A percentile compares a stretch with the other conserved stretches of the same genome.
phyloP scores from a whole-genome alignment of 2,329 filamentous ascomycete genomes.

The Teratosphaeria zuluensis region DNA sequence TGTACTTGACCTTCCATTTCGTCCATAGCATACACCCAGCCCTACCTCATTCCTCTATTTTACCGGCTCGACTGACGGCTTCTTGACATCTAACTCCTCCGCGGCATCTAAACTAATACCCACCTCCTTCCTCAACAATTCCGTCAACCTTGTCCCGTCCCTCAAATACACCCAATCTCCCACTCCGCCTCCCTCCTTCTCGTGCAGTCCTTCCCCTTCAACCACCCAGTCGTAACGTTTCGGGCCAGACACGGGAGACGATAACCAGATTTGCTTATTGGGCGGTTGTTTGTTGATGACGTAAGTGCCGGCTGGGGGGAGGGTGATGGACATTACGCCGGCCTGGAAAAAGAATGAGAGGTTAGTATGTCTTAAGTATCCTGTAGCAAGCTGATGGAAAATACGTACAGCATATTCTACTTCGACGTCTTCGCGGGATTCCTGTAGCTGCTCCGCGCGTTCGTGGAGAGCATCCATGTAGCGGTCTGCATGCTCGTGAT shows the following conservation, averaged over 20 bases:
- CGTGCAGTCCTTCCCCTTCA: slow-evolving; percentile 58
- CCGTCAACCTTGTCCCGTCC: slow-evolving; percentile 66
- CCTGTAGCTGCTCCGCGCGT: slow-evolving; percentile 63
- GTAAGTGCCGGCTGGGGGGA: slow-evolving; percentile 65
- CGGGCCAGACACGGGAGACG: slow-evolving; percentile 79
- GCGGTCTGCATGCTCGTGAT: slow-evolving; percentile 66
- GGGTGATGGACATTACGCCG: slow-evolving; percentile 62
- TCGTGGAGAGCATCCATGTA: slow-evolving; percentile 56
- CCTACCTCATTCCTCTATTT: background rate
- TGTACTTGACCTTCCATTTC: no score
- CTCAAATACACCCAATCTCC: slow-evolving; percentile 83
- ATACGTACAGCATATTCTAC: slow-evolving; percentile 82
- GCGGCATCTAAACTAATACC: slow-evolving; percentile 48
- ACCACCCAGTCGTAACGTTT: slow-evolving; percentile 91
- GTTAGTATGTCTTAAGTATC: no score
- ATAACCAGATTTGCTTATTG: slow-evolving; percentile 96
- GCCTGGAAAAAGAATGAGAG: no score
- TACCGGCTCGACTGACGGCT: background rate
- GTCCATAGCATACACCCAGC: no score
- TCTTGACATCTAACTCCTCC: background rate
- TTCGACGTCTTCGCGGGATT: slow-evolving; percentile 66
- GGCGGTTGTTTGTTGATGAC: slow-evolving; percentile 98
- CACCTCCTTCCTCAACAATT: slow-evolving; percentile 67
- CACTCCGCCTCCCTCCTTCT: slow-evolving; percentile 65
- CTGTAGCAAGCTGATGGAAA: no score